phyloP scores from a whole-genome alignment of 306 rosid species.

The Vigna nakashimae region DNA sequence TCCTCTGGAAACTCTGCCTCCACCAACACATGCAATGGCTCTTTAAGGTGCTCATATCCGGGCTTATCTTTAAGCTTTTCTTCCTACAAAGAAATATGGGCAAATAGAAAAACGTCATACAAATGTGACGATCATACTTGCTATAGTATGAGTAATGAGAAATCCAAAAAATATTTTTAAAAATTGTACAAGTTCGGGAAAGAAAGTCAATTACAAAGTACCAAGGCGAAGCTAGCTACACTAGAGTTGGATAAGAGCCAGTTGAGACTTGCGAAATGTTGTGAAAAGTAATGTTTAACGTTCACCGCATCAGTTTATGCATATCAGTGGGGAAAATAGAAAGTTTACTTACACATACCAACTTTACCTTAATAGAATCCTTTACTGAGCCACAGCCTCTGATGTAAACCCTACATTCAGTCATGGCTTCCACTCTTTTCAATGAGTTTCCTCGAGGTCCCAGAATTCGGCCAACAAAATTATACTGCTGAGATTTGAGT shows the following conservation, averaged over 20 bases:
- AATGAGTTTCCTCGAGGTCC: slow-evolving; percentile 95
- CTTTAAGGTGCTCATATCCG: slow-evolving; percentile 90
- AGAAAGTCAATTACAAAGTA: slow-evolving; percentile 13
- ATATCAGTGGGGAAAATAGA: not conserved
- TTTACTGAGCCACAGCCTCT: slow-evolving; percentile 93
- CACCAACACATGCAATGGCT: slow-evolving; percentile 86
- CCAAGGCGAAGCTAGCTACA: slow-evolving; percentile 23
- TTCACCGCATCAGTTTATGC: not conserved
- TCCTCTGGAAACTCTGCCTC: slow-evolving; percentile 96
- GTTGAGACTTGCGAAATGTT: not conserved
- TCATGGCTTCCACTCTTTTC: slow-evolving; percentile 94
- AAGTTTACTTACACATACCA: slow-evolving; percentile 9
- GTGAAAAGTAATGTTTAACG: not conserved
- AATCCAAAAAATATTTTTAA: slow-evolving; percentile 1
- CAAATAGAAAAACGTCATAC: slow-evolving; percentile 5
- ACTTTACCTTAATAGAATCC: slow-evolving; percentile 81
- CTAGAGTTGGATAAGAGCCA: slow-evolving; percentile 6
- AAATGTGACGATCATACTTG: not conserved
- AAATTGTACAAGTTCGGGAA: not conserved
- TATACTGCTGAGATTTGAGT: slow-evolving; percentile 71
- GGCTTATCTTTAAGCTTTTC: slow-evolving; percentile 89
- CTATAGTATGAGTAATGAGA: not conserved
- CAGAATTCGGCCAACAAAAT: slow-evolving; percentile 94
- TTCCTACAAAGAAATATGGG: slow-evolving; percentile 57
- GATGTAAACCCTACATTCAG: slow-evolving; percentile 91